Percentiles rank a stretch among this genome's conserved stretches.
Conservation (phyloP, 1,139 yeast species). For the Protomyces inouyei region DNA sequence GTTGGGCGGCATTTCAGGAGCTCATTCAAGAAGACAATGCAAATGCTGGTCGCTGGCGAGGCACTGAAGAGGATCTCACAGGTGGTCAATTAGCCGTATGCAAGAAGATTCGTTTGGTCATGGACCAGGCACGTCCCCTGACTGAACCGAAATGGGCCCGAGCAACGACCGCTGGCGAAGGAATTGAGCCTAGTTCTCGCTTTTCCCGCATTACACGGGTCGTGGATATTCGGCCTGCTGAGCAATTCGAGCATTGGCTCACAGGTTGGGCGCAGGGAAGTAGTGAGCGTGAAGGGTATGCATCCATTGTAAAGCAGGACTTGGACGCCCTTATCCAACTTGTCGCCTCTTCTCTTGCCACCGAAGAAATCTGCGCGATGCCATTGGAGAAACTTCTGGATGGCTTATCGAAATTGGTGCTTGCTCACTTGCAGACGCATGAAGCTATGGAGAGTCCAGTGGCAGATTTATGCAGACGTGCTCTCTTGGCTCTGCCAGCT, state of each 20-base stretch:
- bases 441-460: not conserved
- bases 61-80: constrained; percentile 34
- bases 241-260: constrained; percentile 7
- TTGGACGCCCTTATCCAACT: not conserved
- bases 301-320: not conserved
- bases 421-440: not conserved
- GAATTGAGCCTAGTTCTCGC: constrained; percentile 34
- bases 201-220: constrained; percentile 30
- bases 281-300: not conserved
- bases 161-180: constrained; percentile 31
- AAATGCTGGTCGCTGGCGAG: constrained; percentile 1
- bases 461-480: not conserved
- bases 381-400: not conserved
- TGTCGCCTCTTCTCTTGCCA: constrained; percentile 4
- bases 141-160: constrained; percentile 37
- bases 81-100: constrained; percentile 31
- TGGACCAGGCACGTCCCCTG: constrained; percentile 33
- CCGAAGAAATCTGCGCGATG: not conserved
- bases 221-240: constrained; percentile 14
- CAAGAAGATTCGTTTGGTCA: constrained; percentile 33
- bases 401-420: not conserved
- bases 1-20: constrained; percentile 35
- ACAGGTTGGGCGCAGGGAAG: constrained; percentile 16
- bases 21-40: not conserved
- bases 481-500: constrained; percentile 15